phyloP scores from a whole-genome alignment of 2,329 filamentous ascomycete genomes.

The Trichoderma endophyticum region DNA sequence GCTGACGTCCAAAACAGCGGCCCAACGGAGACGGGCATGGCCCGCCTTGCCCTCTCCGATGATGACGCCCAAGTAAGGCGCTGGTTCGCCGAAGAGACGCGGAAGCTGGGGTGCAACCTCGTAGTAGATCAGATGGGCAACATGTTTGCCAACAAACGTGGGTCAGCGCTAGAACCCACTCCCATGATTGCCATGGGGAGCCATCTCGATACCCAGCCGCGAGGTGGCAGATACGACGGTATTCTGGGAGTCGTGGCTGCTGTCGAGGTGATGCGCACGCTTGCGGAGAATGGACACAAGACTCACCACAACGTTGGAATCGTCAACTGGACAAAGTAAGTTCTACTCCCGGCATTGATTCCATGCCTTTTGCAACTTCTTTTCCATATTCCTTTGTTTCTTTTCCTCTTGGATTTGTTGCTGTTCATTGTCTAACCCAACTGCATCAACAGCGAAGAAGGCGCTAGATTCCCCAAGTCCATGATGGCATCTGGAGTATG shows the following conservation, averaged over 20 bases:
- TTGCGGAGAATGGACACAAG: constrained; percentile 61
- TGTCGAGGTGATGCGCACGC: constrained; percentile 65
- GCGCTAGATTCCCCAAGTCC: constrained; percentile 71
- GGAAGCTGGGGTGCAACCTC: constrained; percentile 63
- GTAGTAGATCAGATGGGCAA: constrained; percentile 78
- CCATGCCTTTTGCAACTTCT: fast-evolving
- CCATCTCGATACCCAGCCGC: constrained; percentile 64
- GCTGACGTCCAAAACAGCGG: constrained; percentile 20
- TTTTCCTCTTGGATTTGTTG: background rate
- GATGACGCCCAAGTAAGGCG: constrained; percentile 70
- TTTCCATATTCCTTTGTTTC: background rate
- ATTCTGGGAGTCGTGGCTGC: constrained; percentile 72
- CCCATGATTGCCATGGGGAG: constrained; percentile 66
- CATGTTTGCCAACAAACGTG: constrained; percentile 68
- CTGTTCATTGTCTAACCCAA: background rate
- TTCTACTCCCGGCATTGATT: background rate
- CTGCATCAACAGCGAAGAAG: constrained; percentile 62
- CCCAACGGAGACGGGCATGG: constrained; percentile 69
- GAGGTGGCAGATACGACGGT: constrained; percentile 69
- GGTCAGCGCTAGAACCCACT: constrained; percentile 52
- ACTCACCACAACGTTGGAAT: constrained; percentile 71
- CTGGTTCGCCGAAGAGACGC: constrained; percentile 69
- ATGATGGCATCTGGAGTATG: constrained; percentile 78
- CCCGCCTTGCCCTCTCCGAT: constrained; percentile 70
- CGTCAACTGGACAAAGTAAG: constrained; percentile 72